These are phyloP conservation scores for Cadophora malorum DNA, from an alignment of 2,329 filamentous ascomycete species.

Conservation along the genomic window DNA sequence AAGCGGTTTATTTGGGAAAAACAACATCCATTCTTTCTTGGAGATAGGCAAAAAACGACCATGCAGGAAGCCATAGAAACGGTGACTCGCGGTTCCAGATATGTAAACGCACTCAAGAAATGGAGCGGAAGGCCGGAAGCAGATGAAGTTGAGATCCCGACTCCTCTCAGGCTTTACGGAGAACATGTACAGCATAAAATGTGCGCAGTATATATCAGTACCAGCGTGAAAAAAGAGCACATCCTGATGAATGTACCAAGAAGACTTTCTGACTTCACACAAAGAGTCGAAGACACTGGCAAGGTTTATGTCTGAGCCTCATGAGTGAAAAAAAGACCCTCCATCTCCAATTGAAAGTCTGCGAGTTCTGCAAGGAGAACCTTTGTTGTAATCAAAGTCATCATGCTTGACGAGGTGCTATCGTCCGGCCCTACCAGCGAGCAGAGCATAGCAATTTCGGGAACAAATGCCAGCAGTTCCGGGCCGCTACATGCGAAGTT, in stretches of 20 bases:
- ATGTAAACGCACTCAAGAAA: not conserved
- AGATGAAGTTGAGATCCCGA: not conserved
- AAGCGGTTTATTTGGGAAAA: too few relatives aligned
- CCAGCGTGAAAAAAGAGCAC: too few relatives aligned
- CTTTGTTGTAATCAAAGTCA: constrained; percentile 31
- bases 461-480: constrained; percentile 30
- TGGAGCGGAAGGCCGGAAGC: not conserved
- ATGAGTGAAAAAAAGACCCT: not conserved
- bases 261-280: not conserved
- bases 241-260: too few relatives aligned
- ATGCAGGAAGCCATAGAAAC: constrained; percentile 1
- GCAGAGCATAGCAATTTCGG: constrained; percentile 24
- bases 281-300: not conserved
- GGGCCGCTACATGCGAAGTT: constrained; percentile 30
- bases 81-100: not conserved
- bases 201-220: too few relatives aligned
- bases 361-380: constrained; percentile 30
- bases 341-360: constrained; percentile 31
- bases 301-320: not conserved
- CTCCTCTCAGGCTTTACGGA: too few relatives aligned
- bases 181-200: too few relatives aligned
- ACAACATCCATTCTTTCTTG: not conserved
- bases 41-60: too few relatives aligned
- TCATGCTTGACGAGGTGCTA: constrained; percentile 27
- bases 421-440: constrained; percentile 31